Percentiles rank a stretch among this genome's conserved stretches.
phyloP scores from a whole-genome alignment of 768 basidiomycete species.

The Chalciporus sphaerocephalus region DNA sequence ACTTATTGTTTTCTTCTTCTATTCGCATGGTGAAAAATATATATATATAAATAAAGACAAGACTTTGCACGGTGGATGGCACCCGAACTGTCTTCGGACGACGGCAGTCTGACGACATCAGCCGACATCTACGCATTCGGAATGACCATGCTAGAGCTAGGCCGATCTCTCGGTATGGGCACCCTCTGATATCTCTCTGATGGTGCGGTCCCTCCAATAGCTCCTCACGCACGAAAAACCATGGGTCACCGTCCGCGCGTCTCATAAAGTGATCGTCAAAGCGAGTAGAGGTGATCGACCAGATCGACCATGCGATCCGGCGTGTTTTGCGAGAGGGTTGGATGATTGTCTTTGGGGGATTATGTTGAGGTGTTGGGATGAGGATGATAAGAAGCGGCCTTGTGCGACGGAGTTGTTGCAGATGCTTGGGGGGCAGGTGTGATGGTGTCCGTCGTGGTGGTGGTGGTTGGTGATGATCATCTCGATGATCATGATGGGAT shows the following conservation, averaged over 20 bases:
- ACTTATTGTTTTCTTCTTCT: background rate
- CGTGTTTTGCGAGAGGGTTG: conserved; percentile 38
- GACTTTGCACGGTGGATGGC: conserved; percentile 46
- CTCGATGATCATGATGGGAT: no score
- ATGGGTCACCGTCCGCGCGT: conserved; percentile 45
- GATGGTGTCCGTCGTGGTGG: no score
- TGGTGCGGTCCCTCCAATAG: conserved; percentile 25
- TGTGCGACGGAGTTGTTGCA: conserved; percentile 35
- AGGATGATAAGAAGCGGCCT: conserved; percentile 35
- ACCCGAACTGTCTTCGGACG: conserved; percentile 50
- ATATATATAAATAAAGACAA: no score
- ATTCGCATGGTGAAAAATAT: no score
- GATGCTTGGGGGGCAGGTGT: conserved; percentile 11
- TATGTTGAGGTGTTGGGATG: conserved; percentile 42
- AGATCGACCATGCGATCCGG: conserved; percentile 35
- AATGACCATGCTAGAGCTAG: conserved; percentile 57
- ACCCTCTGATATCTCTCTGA: background rate
- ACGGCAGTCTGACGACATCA: conserved; percentile 43
- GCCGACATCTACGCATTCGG: conserved; percentile 54
- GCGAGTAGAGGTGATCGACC: conserved; percentile 41
- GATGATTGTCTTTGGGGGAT: conserved; percentile 44
- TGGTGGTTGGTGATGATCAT: no score
- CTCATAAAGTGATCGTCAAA: conserved; percentile 47
- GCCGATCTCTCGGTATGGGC: background rate
- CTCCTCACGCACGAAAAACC: conserved; percentile 51